Base-by-base conservation (phyloP, 163 green algal genomes). In the Scenedesmus sp. region DNA sequence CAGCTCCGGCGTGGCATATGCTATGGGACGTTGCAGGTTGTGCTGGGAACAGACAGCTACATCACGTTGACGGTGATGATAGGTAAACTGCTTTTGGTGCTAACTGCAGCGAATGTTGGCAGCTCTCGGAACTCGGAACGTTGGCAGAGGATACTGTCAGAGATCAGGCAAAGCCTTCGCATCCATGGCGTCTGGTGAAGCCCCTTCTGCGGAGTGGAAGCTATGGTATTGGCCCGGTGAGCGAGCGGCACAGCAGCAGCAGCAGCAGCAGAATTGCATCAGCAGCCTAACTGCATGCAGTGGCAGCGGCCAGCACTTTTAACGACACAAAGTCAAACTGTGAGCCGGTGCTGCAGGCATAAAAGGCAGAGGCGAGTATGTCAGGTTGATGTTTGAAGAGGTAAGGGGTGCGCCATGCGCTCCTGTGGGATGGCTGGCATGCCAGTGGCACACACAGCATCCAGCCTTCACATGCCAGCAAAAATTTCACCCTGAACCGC, bases 331-430 rank as follows among this genome's bases (percentile, higher is more conserved):
- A 80, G 30, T 43, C 30, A 18, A 44, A 80, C 70, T 30, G 30
- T 9, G 30, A 42, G 18, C 13, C 43, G 26, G 33, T 80, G 70
- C 70, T 49, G 72, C 90, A 59, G 93, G 93, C 53, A 88, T 95
- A n/a, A 95, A 95, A 86, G 93, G 93, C 37, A 91, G 93, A 40
- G 93, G 93, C 0, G 93, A 95, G 86, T 94, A 94, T 61, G 86
- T 95, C 5, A 90, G 93, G 20, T 76, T 95, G 35, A 61, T 93
- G 65, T 93, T 95, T 81, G 93, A 94, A 78, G 93, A 95, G 79
- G 92, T 91, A 2, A 84, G 90, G 70, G 0, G 15, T 24, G 70
- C 70, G 24, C 30, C 33, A 20, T 42, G 68, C n/a, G 33, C 33
- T 81, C 33, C n/a, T 79, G 68, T 24, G n/a, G n/a, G n/a, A n/a